A percentile compares a stretch with the other conserved stretches of the same genome.
phyloP scores from a whole-genome alignment of 73 alveolate genomes.

The Paramecium sonneborni region DNA sequence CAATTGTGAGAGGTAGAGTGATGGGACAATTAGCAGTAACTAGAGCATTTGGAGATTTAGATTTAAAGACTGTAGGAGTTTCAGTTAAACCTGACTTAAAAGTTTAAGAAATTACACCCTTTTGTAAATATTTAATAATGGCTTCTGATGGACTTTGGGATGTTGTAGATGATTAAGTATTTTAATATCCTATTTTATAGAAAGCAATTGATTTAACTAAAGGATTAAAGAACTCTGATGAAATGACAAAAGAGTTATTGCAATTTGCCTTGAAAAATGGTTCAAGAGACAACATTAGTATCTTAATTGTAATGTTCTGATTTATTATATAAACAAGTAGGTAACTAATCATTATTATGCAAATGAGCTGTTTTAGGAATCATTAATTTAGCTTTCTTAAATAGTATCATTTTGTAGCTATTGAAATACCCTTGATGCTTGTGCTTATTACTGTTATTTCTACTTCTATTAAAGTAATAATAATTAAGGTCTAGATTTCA shows the following conservation, averaged over 20 bases:
- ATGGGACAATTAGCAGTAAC: constrained; percentile 93
- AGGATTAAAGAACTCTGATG: constrained; percentile 59
- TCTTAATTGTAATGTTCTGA: constrained; percentile 52
- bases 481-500: constrained; percentile 11
- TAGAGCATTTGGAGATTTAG: constrained; percentile 97
- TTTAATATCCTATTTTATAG: constrained; percentile 20
- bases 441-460: background rate
- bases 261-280: constrained; percentile 80
- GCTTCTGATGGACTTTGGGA: constrained; percentile 95
- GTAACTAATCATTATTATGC: constrained; percentile 18
- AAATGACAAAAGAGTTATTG: constrained; percentile 79
- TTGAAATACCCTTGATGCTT: background rate
- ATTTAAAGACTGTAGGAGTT: constrained; percentile 83
- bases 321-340: background rate
- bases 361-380: constrained; percentile 31
- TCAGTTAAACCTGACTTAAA: constrained; percentile 77
- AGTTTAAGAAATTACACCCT: constrained; percentile 66
- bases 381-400: constrained; percentile 5
- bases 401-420: constrained; percentile 10
- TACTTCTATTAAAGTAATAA: background rate
- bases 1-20: constrained; percentile 82
- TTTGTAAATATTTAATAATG: constrained; percentile 73
- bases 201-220: constrained; percentile 64
- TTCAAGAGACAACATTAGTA: constrained; percentile 83
- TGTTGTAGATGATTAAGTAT: constrained; percentile 79